These are phyloP conservation scores for Yarrowia hollandica DNA, from an alignment of 805 yeast genomes.

Conservation along the genomic window DNA sequence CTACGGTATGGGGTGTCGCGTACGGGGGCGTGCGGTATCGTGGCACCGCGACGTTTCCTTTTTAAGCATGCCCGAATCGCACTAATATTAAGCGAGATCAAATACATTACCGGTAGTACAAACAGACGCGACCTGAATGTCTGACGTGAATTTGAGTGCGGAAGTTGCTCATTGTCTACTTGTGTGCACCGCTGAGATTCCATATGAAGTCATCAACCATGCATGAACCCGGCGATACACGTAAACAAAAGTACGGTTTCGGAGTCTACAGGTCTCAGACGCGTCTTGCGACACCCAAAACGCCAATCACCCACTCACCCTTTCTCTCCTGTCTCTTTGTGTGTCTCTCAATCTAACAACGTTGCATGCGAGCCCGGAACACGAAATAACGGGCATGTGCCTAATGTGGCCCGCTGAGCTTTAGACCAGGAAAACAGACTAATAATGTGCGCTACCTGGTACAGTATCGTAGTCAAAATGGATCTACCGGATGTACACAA, in stretches of 20 bases:
- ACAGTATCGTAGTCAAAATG: no score
- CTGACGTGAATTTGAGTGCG: no score
- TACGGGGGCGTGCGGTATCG: no score
- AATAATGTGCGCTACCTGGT: no score
- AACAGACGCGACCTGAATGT: no score
- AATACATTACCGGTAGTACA: no score
- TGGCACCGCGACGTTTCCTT: no score
- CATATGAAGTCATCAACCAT: slow-evolving; percentile 19
- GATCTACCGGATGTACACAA: not conserved
- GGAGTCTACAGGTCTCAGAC: no score
- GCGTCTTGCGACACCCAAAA: slow-evolving; percentile 7
- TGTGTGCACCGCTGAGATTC: slow-evolving; percentile 1
- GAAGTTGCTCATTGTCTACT: slow-evolving; percentile 1
- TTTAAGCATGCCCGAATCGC: no score
- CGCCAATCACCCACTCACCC: not conserved
- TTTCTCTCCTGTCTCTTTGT: not conserved
- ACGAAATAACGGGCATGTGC: not conserved
- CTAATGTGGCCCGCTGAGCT: not conserved
- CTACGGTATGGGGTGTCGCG: no score
- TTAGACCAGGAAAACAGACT: not conserved
- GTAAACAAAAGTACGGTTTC: not conserved
- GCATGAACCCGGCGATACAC: not conserved
- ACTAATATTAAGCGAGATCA: no score
- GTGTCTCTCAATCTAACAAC: not conserved
- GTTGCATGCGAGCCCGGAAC: not conserved